Percentiles rank a stretch among this genome's conserved stretches.
phyloP scores from a whole-genome alignment of 495 filamentous ascomycete species.

The Glutinoglossum americanum region DNA sequence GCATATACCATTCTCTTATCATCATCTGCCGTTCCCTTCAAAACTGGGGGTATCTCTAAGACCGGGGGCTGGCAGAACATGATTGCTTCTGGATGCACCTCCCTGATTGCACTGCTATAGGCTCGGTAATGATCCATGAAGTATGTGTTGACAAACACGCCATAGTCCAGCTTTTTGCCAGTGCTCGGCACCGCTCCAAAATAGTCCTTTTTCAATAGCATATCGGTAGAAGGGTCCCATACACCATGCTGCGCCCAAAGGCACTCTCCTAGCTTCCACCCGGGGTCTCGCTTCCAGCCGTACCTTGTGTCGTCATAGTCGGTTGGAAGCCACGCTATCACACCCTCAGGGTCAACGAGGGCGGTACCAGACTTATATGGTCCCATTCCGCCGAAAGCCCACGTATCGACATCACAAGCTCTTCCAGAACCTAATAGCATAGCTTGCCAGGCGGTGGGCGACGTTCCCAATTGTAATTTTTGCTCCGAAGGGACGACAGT shows the following conservation, averaged over 20 bases:
- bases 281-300: constrained; percentile 70
- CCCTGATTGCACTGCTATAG: constrained; percentile 49
- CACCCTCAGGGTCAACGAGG: constrained; percentile 74
- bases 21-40: constrained; percentile 77
- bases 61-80: constrained; percentile 84
- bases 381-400: constrained; percentile 83
- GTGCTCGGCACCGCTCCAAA: constrained; percentile 56
- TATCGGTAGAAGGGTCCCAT: constrained; percentile 69
- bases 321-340: constrained; percentile 59
- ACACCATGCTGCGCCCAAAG: constrained; percentile 94
- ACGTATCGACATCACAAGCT: constrained; percentile 71
- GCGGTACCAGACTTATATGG: constrained; percentile 69
- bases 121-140: constrained; percentile 71
- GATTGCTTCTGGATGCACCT: constrained; percentile 56
- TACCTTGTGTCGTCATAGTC: constrained; percentile 72
- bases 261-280: constrained; percentile 82
- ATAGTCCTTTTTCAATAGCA: constrained; percentile 65
- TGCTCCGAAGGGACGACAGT: constrained; percentile 68
- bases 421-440: constrained; percentile 77
- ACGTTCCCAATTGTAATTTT: constrained; percentile 79
- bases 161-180: constrained; percentile 51
- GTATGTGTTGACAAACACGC: constrained; percentile 69
- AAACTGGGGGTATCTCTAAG: constrained; percentile 68
- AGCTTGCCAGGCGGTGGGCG: constrained; percentile 85
- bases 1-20: constrained; percentile 80